Base-by-base conservation (phyloP, 176 grass and related monocot genomes). In the Elaeis guineensis region DNA sequence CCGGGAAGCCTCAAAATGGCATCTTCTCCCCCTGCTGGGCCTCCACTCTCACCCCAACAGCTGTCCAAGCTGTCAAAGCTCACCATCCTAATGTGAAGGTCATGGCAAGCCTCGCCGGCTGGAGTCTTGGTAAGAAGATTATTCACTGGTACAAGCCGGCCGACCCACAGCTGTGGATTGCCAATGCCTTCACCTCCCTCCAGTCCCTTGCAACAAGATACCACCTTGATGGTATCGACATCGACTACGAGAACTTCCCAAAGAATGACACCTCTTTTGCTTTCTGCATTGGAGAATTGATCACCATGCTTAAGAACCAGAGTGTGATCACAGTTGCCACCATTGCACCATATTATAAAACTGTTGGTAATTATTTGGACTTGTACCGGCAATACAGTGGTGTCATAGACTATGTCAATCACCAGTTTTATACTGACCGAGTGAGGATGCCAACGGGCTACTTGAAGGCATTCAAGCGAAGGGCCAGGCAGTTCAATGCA, bases 351-450 rank as follows among this genome's bases (percentile, higher is more conserved):
- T 69, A 55, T 14, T 35, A 57, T n/a, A 23, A 48, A 5, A 69
- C 53, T 19, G 66, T 23, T 7, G 5, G 3, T 54, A 17, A 23
- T 28, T 69, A 69, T 12, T 5, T 30, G 14, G 66, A 69, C 2
- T 29, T 69, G 21, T 57, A 57, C 54, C 5, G 6, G 19, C 52
- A 29, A 21, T 69, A 69, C 19, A 7, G n/a, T 9, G n/a, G 29
- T 55, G 53, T 49, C 52, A 69, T 69, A 28, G 66, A 69, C 54
- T 69, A 69, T 9, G 54, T 69, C 6, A 69, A 69, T 23, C 54
- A 69, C 54, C 66, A 69, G 66, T 69, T 69, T 53, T 69, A 69
- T 25, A 57, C 66, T 0, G 66, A 69, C 19, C n/a, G 53, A 0
- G 53, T 69, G 51, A 20, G 21, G 53, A 15, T 19, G 54, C 66